These are phyloP conservation scores for Protea cynaroides DNA, from an alignment of 164 flowering plant species.

Conservation along the genomic window DNA sequence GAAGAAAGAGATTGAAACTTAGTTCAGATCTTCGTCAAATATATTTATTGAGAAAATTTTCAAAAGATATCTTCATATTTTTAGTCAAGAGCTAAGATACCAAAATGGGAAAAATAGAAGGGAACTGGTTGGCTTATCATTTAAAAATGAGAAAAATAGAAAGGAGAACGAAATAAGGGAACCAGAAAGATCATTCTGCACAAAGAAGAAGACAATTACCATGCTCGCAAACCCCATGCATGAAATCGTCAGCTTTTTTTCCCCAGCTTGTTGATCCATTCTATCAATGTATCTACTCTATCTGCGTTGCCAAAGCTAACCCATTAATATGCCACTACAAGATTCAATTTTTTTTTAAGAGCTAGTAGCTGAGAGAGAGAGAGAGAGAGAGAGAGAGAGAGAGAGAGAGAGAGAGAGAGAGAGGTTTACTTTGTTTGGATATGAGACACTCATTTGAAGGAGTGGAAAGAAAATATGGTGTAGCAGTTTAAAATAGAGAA, in stretches of 20 bases:
- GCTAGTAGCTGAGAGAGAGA: background rate
- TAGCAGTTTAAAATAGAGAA: background rate
- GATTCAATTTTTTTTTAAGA: too few relatives aligned
- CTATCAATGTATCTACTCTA: slow-evolving; percentile 8
- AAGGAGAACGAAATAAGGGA: too few relatives aligned
- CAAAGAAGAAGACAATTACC: slow-evolving; percentile 17
- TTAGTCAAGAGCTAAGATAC: too few relatives aligned
- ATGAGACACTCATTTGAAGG: background rate
- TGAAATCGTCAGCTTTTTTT: slow-evolving; percentile 17
- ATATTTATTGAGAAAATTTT: too few relatives aligned
- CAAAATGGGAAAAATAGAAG: too few relatives aligned
- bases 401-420: too few relatives aligned
- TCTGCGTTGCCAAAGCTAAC: slow-evolving; percentile 19
- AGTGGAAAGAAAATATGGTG: background rate
- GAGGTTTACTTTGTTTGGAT: background rate
- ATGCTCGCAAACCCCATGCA: slow-evolving; percentile 35
- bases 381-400: background rate
- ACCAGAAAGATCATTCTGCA: background rate
- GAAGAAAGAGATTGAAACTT: too few relatives aligned
- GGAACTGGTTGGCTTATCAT: too few relatives aligned
- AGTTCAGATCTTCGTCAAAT: too few relatives aligned
- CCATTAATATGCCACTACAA: too few relatives aligned
- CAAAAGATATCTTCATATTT: too few relatives aligned
- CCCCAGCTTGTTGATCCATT: slow-evolving; percentile 26
- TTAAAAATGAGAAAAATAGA: too few relatives aligned